Percentiles rank a stretch among this genome's conserved stretches.
These are phyloP conservation scores for Coriolopsis trogii DNA, from an alignment of 1,284 basidiomycete genomes.

Conservation along the genomic window DNA sequence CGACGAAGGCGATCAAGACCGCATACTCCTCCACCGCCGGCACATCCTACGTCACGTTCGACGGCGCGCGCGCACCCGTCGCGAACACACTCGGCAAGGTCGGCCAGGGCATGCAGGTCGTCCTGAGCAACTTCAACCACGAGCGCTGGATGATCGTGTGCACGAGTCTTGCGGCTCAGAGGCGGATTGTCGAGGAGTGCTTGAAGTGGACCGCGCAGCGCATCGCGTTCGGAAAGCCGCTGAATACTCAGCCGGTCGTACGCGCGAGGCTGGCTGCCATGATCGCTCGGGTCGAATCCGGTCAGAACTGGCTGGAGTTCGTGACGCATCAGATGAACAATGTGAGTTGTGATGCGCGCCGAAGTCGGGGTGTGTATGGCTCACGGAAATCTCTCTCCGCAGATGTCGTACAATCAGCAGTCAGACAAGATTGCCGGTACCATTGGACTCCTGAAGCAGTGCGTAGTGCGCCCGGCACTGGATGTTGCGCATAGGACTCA, in stretches of 20 bases:
- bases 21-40: conserved; percentile 86
- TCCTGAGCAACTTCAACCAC: conserved; percentile 86
- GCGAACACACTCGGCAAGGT: conserved; percentile 87
- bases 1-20: conserved; percentile 92
- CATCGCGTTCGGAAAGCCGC: conserved; percentile 87
- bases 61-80: conserved; percentile 87
- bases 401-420: conserved; percentile 86
- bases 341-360: too few species aligned
- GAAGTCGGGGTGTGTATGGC: too few species aligned
- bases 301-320: conserved; percentile 89
- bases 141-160: conserved; percentile 87
- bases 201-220: conserved; percentile 88
- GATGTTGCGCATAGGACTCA: too few species aligned
- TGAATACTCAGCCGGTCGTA: conserved; percentile 89
- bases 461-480: too few species aligned
- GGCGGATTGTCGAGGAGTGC: conserved; percentile 78
- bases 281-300: conserved; percentile 88
- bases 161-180: conserved; percentile 70
- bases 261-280: conserved; percentile 86
- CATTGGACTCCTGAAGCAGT: conserved; percentile 74
- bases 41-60: conserved; percentile 91
- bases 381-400: too few species aligned
- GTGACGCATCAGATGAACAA: conserved; percentile 94
- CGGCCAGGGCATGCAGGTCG: conserved; percentile 85
- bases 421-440: conserved; percentile 74